Base-by-base conservation (phyloP, 2,329 filamentous ascomycete genomes). In the Pestalotiopsis sp. region DNA sequence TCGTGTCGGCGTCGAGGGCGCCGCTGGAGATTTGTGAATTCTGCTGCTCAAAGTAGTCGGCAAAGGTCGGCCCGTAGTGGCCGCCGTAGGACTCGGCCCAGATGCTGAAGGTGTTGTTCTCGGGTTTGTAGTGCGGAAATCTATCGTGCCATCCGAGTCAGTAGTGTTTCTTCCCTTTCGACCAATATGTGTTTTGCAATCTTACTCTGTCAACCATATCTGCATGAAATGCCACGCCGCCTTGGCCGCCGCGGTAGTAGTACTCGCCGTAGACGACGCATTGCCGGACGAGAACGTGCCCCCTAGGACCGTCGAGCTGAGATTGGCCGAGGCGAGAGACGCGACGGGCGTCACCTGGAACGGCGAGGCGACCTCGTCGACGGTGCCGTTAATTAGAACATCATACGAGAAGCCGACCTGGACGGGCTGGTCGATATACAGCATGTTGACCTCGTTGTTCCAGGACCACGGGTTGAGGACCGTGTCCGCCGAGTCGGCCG, bases 81-180 rank as follows among this genome's bases (percentile, higher is more conserved):
- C 70, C 70, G 14, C 64, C 70, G 58, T 71, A 71, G 3, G 73
- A 75, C 38, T 70, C 69, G 20, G 69, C 59, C 74, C 73, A 75
- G 1, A 88, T 88, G 69, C 90, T 90, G 77, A 89, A 88, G 81
- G 84, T 72, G 81, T 80, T 67, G 81, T 79, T 77, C 69, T 61
- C 81, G 76, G 72, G 87, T n/a, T 57, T 62, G 66, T 68, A 68
- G 25, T 63, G 39, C 1, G 68, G 69, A 57, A 71, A 69, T 39
- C 68, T 69, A 52, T 59, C 14, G 17, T 14, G 4, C 20, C 13
- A 2, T 23, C 3, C 0, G 31, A n/a, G 17, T 25, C 4, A 41
- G 13, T 23, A n/a, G 27, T 9, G 27, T 31, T 20, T 36, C 36
- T 41, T 11, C 20, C 4, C 12, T 61, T 12, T 17, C 4, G 9